Base-by-base conservation (phyloP, 2,329 filamentous ascomycete genomes). In the Arthrinium phaeospermum region DNA sequence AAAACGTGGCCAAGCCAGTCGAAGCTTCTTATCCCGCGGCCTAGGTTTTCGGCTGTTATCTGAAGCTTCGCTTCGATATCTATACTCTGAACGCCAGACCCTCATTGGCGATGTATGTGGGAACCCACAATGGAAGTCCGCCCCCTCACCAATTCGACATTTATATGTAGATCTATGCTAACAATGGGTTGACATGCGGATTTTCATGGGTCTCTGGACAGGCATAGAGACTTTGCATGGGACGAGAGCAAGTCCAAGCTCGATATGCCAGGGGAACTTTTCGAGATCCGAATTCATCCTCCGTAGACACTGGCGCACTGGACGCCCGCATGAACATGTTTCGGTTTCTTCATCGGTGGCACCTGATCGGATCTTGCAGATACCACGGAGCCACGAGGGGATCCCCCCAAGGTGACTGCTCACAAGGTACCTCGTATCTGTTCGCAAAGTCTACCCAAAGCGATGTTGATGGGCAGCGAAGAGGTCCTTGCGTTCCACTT, bases 401-500 rank as follows among this genome's bases (percentile, higher is more conserved):
- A 41, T 10, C n/a, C 45, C 47, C 27, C 34, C 16, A 10, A 69
- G 22, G 19, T 49, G 67, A 49, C 45, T 69, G 67, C 45, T 49
- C 67, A 69, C 27, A 69, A 69, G 10, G n/a, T n/a, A 69, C 22
- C 45, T 22, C 67, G 57, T 64, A 34, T 69, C 27, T 16, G 30
- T 69, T 69, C 67, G 67, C 67, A 69, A 69, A 49, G 27, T 49
- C 67, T 69, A 49, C 67, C 67, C 45, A 69, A 69, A 69, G 67
- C 67, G 45, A 69, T 37, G 19, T 47, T 19, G 45, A 69, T 68
- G 67, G n/a, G 34, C 67, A 22, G 44, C 34, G 22, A n/a, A 57
- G 34, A 10, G 57, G 34, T 14, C 57, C 14, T 37, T 37, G n/a
- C 57, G n/a, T 4, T n/a, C 57, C 57, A 61, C 53, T 37, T 22